Base-by-base conservation (phyloP, 108 stramenopile species). In the Cyclotella distinguenda region DNA sequence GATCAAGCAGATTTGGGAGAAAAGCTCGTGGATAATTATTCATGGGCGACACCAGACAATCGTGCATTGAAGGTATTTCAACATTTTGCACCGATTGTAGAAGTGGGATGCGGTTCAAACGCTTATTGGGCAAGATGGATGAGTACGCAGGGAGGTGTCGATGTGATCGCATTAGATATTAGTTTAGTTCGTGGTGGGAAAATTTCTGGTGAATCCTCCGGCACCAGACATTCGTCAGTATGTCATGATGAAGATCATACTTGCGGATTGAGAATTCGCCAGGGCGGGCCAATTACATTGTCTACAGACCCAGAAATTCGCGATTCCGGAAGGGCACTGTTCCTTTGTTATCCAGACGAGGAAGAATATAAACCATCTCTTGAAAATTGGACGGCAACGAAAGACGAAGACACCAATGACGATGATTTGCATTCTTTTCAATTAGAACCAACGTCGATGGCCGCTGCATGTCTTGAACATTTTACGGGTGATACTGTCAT, bases 281-380 rank as follows among this genome's bases (percentile, higher is more conserved):
- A 70, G 16, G 93, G 90, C 57, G 93, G 89, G 31, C 89, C 93
- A 10, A 68, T 70, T 48, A 79, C 54, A 26, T 54, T 89, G n/a
- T 74, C 86, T 35, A 21, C 64, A 23, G 67, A 79, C 47, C n/a
- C 60, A 39, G 64, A 84, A 51, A 35, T 73, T 34, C 62, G 64
- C 23, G 64, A 74, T 51, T 77, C 72, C 0, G 65, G 64, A 10
- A 78, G 84, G 23, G 79, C 88, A 3, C 74, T 95, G 15, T 89
- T 95, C 45, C 61, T 95, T 30, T 95, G 94, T 58, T 95, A 92
- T 80, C 89, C 91, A 45, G 94, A 95, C 48, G 91, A 92, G 82
- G 84, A 88, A 30, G 54, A 64, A 40, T 39, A 79, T n/a, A 44
- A 76, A 52, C n/a, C n/a, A n/a, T n/a, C n/a, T n/a, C n/a, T n/a